Conservation (phyloP, 176 grass and related monocot genomes). For the Saccharum officinarum region DNA sequence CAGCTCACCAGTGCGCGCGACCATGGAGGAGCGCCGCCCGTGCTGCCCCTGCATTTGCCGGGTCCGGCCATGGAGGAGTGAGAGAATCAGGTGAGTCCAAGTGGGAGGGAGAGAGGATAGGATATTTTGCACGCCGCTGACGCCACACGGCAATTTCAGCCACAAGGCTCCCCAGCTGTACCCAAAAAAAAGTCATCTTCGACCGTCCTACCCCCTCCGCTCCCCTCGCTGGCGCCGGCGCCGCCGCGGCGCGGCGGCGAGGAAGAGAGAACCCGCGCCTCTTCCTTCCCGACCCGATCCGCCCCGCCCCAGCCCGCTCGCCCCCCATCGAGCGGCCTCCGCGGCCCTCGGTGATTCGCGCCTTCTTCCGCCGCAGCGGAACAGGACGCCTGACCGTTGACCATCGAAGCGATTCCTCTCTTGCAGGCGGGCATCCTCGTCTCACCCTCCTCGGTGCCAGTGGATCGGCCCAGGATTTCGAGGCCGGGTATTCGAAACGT, state of each 20-base stretch:
- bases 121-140: no score
- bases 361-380: neutral
- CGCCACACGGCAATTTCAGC: no score
- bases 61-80: no score
- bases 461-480: no score
- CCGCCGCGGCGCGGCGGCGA: neutral
- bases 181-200: neutral
- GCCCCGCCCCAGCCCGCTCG: neutral
- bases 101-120: no score
- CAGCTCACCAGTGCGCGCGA: no score
- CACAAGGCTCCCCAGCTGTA: neutral
- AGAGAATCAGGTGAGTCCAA: no score
- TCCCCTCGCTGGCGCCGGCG: neutral
- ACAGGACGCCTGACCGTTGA: neutral
- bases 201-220: neutral
- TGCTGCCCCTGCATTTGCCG: no score
- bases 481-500: no score
- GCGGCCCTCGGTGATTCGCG: neutral
- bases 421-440: neutral
- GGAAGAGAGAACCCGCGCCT: neutral
- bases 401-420: neutral
- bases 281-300: neutral
- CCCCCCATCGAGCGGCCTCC: neutral
- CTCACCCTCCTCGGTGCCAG: neutral
- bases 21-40: no score